Conservation (phyloP, 1,284 basidiomycete genomes). For the Inonotus hispidus region DNA sequence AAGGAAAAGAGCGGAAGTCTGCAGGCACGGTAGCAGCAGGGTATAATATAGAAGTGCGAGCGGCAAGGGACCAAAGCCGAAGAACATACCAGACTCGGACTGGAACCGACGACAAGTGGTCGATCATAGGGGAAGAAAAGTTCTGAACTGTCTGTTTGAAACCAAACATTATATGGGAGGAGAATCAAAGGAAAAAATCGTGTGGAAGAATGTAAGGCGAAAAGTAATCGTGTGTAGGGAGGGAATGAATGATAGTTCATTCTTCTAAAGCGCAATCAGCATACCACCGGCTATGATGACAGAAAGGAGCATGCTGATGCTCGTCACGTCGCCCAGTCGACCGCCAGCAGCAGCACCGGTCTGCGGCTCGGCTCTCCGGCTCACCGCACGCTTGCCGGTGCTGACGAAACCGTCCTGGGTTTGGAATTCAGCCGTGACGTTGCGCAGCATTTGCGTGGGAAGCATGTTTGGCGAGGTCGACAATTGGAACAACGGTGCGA, state of each 20-base stretch:
- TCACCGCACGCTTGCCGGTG: slow-evolving; percentile 5
- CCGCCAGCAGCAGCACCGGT: slow-evolving; percentile 4
- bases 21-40: slow-evolving; percentile 9
- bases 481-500: slow-evolving; percentile 55
- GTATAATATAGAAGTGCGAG: slow-evolving; percentile 9
- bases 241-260: not conserved
- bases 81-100: slow-evolving; percentile 12
- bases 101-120: not conserved
- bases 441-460: slow-evolving; percentile 48
- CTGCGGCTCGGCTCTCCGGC: not conserved
- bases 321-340: not conserved
- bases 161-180: not conserved
- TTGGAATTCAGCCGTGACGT: slow-evolving; percentile 30
- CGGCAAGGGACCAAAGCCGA: not conserved
- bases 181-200: not conserved
- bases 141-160: not conserved
- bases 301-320: slow-evolving; percentile 2
- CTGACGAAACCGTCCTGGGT: slow-evolving; percentile 14
- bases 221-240: not conserved
- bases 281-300: slow-evolving; percentile 4
- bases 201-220: not conserved
- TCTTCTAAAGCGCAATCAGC: slow-evolving; percentile 8
- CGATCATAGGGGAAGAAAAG: not conserved
- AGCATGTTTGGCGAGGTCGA: slow-evolving; percentile 62
- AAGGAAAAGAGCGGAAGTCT: slow-evolving; percentile 9